Base-by-base conservation (phyloP, 169 alveolate species). In the Plasmodium gallinaceum region DNA sequence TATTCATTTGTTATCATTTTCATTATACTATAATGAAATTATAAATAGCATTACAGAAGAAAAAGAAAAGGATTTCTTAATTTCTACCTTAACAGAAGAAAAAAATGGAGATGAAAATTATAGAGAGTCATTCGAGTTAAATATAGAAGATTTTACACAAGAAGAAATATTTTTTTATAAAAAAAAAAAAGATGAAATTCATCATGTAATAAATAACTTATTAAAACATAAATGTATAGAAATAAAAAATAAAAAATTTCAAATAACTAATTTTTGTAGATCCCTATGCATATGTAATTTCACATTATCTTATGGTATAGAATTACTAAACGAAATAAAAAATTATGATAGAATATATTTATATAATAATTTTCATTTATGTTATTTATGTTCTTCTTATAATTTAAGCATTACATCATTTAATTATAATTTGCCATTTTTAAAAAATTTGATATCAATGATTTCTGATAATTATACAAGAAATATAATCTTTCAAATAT, bases 251-350 rank as follows among this genome's bases (percentile, higher is more conserved):
- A 69, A 58, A 9, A 83, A 37, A 24, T 7, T 83, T 32, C 32
- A 51, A 52, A 57, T 57, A 24, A 83, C 91, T 4, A 68, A 69
- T 42, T 83, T 83, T n/a, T 83, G 83, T 42, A 66, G 39, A 39
- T 48, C 91, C 16, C 14, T 83, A 66, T 83, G 83, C 68, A 46
- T 83, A 12, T 66, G 91, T 39, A 83, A 83, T 22, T 83, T 83
- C 46, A 83, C 71, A 6, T 24, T 46, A 68, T 54, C 80, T 20
- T 32, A 32, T 58, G 91, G 91, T 5, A 12, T 58, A 54, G 85
- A 83, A 2, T 54, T 83, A 16, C 37, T 83, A 45, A 43, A 42
- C 6, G 91, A 83, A 83, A 70, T 83, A 37, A 66, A 54, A 42
- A 68, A 7, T 9, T 83, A 66, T 32, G 83, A 83, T 8, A 51